A percentile compares a stretch with the other conserved stretches of the same genome.
These are phyloP conservation scores for Syzygium grande DNA, from an alignment of 345 rosid species.

Conservation along the genomic window DNA sequence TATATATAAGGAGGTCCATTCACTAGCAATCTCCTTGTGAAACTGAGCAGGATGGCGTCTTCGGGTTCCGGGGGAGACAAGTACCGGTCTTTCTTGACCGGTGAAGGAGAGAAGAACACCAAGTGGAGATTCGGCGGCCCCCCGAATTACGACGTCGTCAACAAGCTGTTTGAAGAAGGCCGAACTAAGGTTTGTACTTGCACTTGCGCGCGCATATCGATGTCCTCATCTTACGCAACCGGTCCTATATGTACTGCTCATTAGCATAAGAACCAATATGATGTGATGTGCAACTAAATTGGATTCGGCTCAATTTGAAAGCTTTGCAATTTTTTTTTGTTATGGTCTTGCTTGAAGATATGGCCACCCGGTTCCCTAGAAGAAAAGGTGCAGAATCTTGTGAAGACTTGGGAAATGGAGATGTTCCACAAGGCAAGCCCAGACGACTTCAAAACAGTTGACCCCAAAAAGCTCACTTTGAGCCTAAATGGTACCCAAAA, in stretches of 20 bases:
- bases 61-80: constrained; percentile 18
- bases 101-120: constrained; percentile 51
- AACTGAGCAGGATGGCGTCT: constrained; percentile 14
- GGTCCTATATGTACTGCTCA: background rate
- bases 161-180: constrained; percentile 61
- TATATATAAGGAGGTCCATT: background rate
- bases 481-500: constrained; percentile 36
- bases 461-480: constrained; percentile 21
- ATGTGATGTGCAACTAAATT: background rate
- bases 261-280: background rate
- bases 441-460: constrained; percentile 28
- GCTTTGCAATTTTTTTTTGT: background rate
- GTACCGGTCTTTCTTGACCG: constrained; percentile 35
- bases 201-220: background rate
- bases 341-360: constrained; percentile 12
- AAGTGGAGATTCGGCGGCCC: constrained; percentile 42
- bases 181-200: constrained; percentile 27
- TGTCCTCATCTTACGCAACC: background rate
- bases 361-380: constrained; percentile 60
- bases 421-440: constrained; percentile 30
- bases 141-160: constrained; percentile 45
- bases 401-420: constrained; percentile 73
- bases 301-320: background rate
- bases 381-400: constrained; percentile 54
- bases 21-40: background rate